phyloP scores from a whole-genome alignment of 257 asterid genomes.

The Echites panduratus region DNA sequence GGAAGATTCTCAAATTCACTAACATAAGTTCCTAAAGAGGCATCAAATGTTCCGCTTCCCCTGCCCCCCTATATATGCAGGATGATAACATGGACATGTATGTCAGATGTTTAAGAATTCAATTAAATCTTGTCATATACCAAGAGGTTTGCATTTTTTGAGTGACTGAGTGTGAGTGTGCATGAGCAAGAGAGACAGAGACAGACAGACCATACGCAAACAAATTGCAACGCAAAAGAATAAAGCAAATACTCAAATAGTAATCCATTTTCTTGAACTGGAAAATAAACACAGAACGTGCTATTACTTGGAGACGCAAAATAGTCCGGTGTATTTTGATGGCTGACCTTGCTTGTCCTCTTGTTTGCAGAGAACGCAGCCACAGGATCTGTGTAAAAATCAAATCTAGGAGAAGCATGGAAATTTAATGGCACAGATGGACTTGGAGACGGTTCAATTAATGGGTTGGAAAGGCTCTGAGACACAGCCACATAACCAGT shows the following conservation, averaged over 20 bases:
- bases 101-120: neutral
- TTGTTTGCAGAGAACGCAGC: conserved; percentile 62
- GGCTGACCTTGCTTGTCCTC: conserved; percentile 37
- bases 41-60: neutral
- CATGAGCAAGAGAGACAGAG: neutral
- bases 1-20: neutral
- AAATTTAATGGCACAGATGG: conserved; percentile 13
- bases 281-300: conserved; percentile 14
- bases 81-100: neutral
- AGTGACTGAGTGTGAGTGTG: neutral
- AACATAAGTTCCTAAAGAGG: neutral
- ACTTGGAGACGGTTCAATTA: conserved; percentile 36
- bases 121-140: neutral
- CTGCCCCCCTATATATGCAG: neutral
- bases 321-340: conserved; percentile 44
- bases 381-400: conserved; percentile 79
- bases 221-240: neutral
- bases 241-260: neutral
- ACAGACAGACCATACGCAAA: neutral
- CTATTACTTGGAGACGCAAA: conserved; percentile 51
- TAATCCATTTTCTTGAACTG: neutral
- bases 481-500: conserved; percentile 24
- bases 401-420: conserved; percentile 49
- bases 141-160: neutral
- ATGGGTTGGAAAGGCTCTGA: conserved; percentile 59